phyloP scores from a whole-genome alignment of 1,284 basidiomycete species.

The Phellopilus nigrolimitatus region DNA sequence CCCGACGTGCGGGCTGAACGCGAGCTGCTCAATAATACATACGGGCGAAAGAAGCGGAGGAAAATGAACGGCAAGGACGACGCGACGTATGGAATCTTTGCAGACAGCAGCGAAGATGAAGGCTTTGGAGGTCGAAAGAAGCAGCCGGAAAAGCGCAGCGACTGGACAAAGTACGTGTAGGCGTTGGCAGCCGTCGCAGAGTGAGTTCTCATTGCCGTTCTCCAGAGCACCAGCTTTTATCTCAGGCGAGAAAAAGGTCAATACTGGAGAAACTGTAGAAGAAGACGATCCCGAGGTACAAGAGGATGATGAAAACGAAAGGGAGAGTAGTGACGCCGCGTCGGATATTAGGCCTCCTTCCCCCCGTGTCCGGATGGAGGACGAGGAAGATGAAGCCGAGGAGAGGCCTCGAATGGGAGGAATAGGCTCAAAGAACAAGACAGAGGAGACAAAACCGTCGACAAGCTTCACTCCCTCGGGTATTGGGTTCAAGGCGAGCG shows the following conservation, averaged over 20 bases:
- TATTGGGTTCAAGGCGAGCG: conserved; percentile 16
- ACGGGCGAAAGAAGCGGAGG: conserved; percentile 60
- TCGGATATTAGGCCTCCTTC: conserved; percentile 43
- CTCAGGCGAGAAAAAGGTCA: conserved; percentile 49
- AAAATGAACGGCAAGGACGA: conserved; percentile 64
- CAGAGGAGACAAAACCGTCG: conserved; percentile 22
- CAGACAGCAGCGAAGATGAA: conserved; percentile 65
- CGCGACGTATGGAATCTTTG: conserved; percentile 83
- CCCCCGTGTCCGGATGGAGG: conserved; percentile 41
- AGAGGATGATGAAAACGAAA: conserved; percentile 31
- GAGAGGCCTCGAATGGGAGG: conserved; percentile 43
- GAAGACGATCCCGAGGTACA: conserved; percentile 32
- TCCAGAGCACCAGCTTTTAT: conserved; percentile 68
- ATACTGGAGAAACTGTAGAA: conserved; percentile 40
- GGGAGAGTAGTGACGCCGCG: conserved; percentile 29
- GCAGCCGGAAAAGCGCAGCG: conserved; percentile 37
- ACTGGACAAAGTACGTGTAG: conserved; percentile 58
- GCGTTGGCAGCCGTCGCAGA: not conserved
- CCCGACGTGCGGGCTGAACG: conserved; percentile 73
- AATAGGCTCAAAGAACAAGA: conserved; percentile 37
- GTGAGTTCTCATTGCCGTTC: conserved; percentile 15
- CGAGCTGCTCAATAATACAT: conserved; percentile 75
- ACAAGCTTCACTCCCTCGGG: conserved; percentile 16
- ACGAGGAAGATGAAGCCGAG: conserved; percentile 39
- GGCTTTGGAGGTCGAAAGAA: conserved; percentile 29